Base-by-base conservation (phyloP, 2,329 filamentous ascomycete genomes). In the Catunica adiposa region DNA sequence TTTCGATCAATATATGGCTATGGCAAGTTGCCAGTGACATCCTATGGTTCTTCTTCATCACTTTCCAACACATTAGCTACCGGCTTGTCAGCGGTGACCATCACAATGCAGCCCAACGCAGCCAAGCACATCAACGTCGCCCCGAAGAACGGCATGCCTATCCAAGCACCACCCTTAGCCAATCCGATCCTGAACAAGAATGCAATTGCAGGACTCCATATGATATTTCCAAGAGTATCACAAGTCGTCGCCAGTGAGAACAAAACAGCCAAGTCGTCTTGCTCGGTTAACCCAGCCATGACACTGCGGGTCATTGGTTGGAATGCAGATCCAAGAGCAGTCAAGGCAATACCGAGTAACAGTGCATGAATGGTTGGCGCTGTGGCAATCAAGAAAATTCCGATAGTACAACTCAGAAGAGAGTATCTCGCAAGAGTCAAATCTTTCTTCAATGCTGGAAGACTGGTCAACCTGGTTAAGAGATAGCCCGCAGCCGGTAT, bases 191-290 rank as follows among this genome's bases (percentile, higher is more conserved):
- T 51, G 9, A 57, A 57, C 34, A 44, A 20, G 6, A 29, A 6
- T 15, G 44, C 51, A 5, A 34, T 53, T 4, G 38, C 11, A 3
- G 51, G 40, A 17, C 17, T 22, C 26, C 20, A 20, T 8, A 57
- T 8, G 2, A 54, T 42, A 5, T 23, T 17, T 3, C 51, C 55
- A 17, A 57, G 17, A 14, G 55, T 54, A 22, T 57, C 51, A 6
- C 50, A 42, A 25, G 55, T 57, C 48, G 48, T 20, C n/a, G 34
- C 17, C 11, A 40, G 8, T 2, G 59, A 58, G 38, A 56, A 61
- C 53, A 61, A 40, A 26, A 57, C 53, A n/a, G 48, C 54, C 17
- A 54, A 29, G 14, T 61, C 58, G 5, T 37, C 31, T 11, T 56
- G 55, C 20, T 34, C 26, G 15, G 57, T 52, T 6, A 61, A 9